phyloP scores from a whole-genome alignment of 192 early-diverging fungal genomes.

The Mortierella hygrophila region DNA sequence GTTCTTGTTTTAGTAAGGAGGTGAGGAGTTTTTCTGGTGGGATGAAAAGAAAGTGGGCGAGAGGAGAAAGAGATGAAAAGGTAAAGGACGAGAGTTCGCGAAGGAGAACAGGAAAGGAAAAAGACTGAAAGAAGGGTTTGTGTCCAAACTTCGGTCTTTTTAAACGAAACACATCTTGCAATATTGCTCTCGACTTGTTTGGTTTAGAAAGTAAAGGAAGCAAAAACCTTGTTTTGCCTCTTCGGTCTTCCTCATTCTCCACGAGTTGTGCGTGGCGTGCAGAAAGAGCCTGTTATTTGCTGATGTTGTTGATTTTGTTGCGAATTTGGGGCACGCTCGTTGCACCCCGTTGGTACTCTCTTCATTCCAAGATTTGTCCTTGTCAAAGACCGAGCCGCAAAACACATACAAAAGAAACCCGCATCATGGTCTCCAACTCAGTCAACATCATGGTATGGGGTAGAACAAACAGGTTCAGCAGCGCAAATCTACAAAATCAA shows the following conservation, averaged over 20 bases:
- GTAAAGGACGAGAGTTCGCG: too few species aligned
- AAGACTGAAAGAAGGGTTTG: background rate
- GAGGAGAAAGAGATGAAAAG: too few species aligned
- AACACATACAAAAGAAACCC: background rate
- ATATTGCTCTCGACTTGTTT: background rate
- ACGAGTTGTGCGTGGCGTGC: background rate
- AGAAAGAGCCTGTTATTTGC: background rate
- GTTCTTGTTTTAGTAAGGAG: background rate
- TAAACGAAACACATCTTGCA: background rate
- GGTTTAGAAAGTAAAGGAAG: background rate
- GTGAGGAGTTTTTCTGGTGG: too few species aligned
- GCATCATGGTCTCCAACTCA: background rate
- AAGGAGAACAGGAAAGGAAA: background rate
- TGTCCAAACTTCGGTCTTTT: background rate
- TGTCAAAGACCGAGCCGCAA: slow-evolving; percentile 6
- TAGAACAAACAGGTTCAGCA: too few species aligned
- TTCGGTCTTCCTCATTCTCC: background rate
- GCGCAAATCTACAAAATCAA: too few species aligned
- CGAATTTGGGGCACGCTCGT: background rate
- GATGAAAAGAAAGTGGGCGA: too few species aligned
- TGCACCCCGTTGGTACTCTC: background rate
- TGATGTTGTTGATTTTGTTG: background rate
- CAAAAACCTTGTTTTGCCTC: background rate
- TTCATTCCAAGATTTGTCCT: background rate
- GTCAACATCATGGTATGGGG: too few species aligned